These are phyloP conservation scores for Massariosphaeria phaeospora DNA, from an alignment of 495 filamentous ascomycete species.

Conservation along the genomic window DNA sequence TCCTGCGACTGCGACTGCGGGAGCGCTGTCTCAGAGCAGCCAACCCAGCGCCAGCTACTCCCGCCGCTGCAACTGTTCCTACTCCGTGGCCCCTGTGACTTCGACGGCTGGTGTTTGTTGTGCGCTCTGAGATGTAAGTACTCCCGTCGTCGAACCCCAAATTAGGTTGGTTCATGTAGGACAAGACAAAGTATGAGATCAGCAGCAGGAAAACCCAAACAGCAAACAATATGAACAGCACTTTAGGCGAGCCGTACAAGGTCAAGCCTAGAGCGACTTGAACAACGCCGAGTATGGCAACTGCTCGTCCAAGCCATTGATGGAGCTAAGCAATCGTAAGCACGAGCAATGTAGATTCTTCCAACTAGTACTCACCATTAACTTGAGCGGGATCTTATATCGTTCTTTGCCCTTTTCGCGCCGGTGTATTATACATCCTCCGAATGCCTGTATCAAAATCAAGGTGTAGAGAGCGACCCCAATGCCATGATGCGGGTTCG, in stretches of 20 bases:
- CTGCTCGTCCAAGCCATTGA: slow-evolving; percentile 74
- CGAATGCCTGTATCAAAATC: slow-evolving; percentile 72
- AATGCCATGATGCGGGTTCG: slow-evolving; percentile 89
- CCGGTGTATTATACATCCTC: slow-evolving; percentile 65
- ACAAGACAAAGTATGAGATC: slow-evolving; percentile 66
- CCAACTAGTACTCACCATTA: slow-evolving; percentile 60
- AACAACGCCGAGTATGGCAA: slow-evolving; percentile 73
- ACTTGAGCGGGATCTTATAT: slow-evolving; percentile 57
- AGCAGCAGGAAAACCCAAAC: slow-evolving; percentile 65
- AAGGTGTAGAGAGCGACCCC: slow-evolving; percentile 84
- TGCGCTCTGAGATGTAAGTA: slow-evolving; percentile 47
- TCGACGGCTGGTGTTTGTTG: slow-evolving; percentile 16
- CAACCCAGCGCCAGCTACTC: slow-evolving; percentile 58
- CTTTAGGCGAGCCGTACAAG: slow-evolving; percentile 83
- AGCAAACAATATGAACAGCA: slow-evolving; percentile 78
- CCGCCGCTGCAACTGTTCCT: slow-evolving; percentile 43
- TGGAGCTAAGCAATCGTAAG: slow-evolving; percentile 51
- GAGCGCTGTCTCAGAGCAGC: slow-evolving; percentile 49
- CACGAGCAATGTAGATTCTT: neutral
- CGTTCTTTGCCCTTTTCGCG: slow-evolving; percentile 56
- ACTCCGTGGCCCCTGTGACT: slow-evolving; percentile 25
- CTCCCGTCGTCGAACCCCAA: slow-evolving; percentile 49
- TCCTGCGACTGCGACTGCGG: slow-evolving; percentile 27
- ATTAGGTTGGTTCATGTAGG: slow-evolving; percentile 54
- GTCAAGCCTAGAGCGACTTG: slow-evolving; percentile 89